Base-by-base conservation (phyloP, 176 grass and related monocot genomes). In the Luzula sylvatica region DNA sequence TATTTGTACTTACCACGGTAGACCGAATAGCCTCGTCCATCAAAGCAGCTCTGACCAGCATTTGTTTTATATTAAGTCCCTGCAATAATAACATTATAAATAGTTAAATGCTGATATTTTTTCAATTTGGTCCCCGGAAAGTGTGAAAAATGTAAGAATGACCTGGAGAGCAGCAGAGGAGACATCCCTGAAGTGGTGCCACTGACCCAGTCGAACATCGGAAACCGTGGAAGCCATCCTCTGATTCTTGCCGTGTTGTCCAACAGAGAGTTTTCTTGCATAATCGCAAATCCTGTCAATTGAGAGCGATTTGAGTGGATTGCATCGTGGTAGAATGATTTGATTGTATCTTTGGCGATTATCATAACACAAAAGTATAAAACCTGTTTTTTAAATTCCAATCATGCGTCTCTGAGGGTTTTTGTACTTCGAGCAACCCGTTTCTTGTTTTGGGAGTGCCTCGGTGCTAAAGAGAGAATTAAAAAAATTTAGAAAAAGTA, bases 191-290 rank as follows among this genome's bases (percentile, higher is more conserved):
- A 99, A 26, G 93, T 92, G 74, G 86, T 83, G 18, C 93, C 93
- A 78, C 93, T 85, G 40, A 92, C 82, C 93, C 93, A 99, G 38
- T 99, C 93, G 78, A 92, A 99, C 93, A 99, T 99, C 30, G 93
- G 86, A 81, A 99, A 99, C 52, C 82, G 67, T 68, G 82, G 86
- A 65, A 99, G 59, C 93, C 93, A 99, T 57, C 86, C 82, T 68
- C 92, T 81, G 63, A 99, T 92, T 78, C 78, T 92, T 52, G 93
- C 93, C 45, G 93, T 92, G 29, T 99, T 99, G 30, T 99, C 93
- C 79, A 99, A 83, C 65, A 99, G 62, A 76, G 93, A 99, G 30
- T 92, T 87, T 52, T 99, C 86, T 76, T 99, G 86, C 45, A 85
- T 99, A 53, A 99, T 75, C 50, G 86, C 93, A 80, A 99, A 81